These are phyloP conservation scores for Amoebophrya sp. DNA, from an alignment of 169 alveolate species.

Conservation along the genomic window DNA sequence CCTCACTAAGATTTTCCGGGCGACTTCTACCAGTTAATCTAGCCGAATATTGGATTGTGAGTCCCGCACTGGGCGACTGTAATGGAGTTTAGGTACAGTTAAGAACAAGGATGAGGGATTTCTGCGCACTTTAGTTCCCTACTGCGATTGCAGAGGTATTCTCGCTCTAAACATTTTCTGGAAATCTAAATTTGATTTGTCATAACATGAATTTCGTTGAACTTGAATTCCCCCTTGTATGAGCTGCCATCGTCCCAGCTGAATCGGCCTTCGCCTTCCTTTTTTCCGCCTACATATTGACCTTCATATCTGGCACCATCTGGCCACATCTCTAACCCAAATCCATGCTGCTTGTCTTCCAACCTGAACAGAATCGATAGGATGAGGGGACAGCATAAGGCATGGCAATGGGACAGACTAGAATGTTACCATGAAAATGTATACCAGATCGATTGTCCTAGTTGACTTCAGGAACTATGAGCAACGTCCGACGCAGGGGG, in stretches of 20 bases:
- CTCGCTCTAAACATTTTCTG: too few relatives aligned
- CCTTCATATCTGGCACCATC: constrained; percentile 80
- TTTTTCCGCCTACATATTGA: constrained; percentile 48
- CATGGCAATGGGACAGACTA: not conserved
- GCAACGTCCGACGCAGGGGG: constrained; percentile 51
- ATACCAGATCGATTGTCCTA: constrained; percentile 34
- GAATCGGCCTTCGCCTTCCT: not conserved
- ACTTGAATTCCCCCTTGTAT: constrained; percentile 66
- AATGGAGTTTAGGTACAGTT: too few relatives aligned
- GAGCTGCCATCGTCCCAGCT: not conserved
- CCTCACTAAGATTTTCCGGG: too few relatives aligned
- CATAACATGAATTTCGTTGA: constrained; percentile 53
- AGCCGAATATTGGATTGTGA: too few relatives aligned
- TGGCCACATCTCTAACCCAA: constrained; percentile 73
- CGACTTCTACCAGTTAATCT: too few relatives aligned
- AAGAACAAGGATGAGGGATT: too few relatives aligned
- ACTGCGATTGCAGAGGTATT: too few relatives aligned
- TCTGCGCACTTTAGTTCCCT: too few relatives aligned
- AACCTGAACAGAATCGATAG: constrained; percentile 65
- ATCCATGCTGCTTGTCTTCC: constrained; percentile 74
- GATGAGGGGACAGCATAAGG: not conserved
- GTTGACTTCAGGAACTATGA: constrained; percentile 46
- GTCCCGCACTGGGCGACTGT: too few relatives aligned
- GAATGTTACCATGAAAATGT: not conserved
- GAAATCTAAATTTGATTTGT: too few relatives aligned